Conservation (phyloP, 371 early-diverging fungal species). For the Blastocladiella emersonii region DNA sequence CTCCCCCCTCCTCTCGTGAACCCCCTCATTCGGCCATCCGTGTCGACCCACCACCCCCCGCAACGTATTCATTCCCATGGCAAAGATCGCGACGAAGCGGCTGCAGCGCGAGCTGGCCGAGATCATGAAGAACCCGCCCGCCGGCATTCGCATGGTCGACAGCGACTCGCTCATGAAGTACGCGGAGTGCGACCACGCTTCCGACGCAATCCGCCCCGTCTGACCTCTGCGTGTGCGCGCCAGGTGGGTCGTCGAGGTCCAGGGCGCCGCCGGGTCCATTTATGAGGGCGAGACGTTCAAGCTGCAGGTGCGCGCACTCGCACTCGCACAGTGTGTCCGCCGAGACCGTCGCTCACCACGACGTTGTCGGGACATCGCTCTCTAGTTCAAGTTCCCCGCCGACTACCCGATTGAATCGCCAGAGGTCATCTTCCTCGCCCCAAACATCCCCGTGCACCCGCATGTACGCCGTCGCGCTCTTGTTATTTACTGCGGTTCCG, state of each 20-base stretch:
- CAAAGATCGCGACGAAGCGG: constrained; percentile 8
- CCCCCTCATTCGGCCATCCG: too few species aligned
- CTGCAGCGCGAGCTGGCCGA: constrained; percentile 34
- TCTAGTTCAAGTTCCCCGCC: constrained; percentile 60
- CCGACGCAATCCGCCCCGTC: background rate
- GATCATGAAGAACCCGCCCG: constrained; percentile 24
- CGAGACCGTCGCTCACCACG: too few species aligned
- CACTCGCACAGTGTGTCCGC: background rate
- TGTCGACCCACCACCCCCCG: too few species aligned
- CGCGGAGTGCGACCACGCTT: too few species aligned
- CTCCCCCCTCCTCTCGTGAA: too few species aligned
- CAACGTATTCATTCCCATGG: background rate
- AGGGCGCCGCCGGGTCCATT: constrained; percentile 48
- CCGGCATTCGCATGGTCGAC: constrained; percentile 18
- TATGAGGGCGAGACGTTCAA: constrained; percentile 52
- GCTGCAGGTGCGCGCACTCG: constrained; percentile 36
- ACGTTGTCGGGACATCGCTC: background rate
- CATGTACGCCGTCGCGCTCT: constrained; percentile 39
- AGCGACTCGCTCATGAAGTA: constrained; percentile 18
- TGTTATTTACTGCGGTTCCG: background rate
- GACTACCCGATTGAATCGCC: constrained; percentile 79
- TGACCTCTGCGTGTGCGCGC: background rate
- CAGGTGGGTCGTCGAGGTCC: constrained; percentile 46
- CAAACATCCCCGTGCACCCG: constrained; percentile 60
- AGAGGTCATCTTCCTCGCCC: constrained; percentile 54